Evolutionary conservation across 176 grass and related monocot species (phyloP), one percentile per base, ranked within the genome.

Genomic region (Carex parvula): DNA sequence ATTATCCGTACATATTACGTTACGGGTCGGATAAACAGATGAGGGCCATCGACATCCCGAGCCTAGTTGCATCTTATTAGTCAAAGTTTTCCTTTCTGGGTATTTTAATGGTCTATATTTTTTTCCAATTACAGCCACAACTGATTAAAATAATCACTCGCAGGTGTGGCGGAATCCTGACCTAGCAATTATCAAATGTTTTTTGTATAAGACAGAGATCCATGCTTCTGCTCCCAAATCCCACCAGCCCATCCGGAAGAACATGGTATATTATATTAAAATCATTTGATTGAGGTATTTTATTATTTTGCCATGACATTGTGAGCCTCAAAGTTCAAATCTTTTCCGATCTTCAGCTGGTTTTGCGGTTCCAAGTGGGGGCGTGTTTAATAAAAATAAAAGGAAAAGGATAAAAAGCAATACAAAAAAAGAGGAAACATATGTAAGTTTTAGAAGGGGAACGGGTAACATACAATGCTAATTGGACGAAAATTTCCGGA

Each of bases 321-420:
- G 7, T 74, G 9, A 74, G 44, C 44, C 70, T 74, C 21, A 74
- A 73, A 73, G 10, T 50, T 50, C 42, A 52, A 74, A 74, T 74
- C 42, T 53, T 74, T 74, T 74, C 44, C 10, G 1, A 74, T 53
- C 44, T 53, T 53, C 11, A 24, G 70, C 70, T 48, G 3, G 10
- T 50, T 73, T 52, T 50, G 8, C n/a, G 70, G 9, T n/a, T 13
- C 37, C 18, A 73, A 73, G 70, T 50, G 70, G 70, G 56, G 17
- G 37, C 37, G 37, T 39, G 37, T 39, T 60, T 60, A 60, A 20
- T 17, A 44, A 44, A 44, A 44, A 33, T 32, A 66, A 33, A 32
- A 33, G 26, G 0, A 5, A 66, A 66, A 5, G 13, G 10, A 4
- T 14, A 32, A 65, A 46, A 46, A 46, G 44, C 44, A 10, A 46